Evolutionary conservation across 2,329 filamentous ascomycete genomes (phyloP).

Genomic region (Hypoxylon sp.): DNA sequence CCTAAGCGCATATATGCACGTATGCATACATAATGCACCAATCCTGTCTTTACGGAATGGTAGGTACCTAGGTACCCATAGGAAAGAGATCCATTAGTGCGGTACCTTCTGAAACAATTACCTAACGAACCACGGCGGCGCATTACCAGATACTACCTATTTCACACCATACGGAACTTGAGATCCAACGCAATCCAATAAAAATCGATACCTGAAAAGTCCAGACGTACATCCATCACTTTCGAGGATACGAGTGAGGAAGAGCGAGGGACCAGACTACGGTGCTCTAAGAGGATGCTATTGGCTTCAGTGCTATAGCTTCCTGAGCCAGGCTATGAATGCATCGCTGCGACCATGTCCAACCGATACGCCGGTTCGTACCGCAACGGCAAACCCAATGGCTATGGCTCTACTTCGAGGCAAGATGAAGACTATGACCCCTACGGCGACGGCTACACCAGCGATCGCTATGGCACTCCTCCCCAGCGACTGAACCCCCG

Average conservation of each 20-base stretch:
- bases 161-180: neutral
- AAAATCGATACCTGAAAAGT: neutral
- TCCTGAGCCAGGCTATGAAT: constrained; percentile 36
- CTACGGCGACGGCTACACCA: constrained; percentile 60
- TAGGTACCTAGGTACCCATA: no score
- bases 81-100: constrained; percentile 1
- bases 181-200: no score
- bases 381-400: constrained; percentile 58
- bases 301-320: constrained; percentile 16
- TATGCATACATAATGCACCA: neutral
- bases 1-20: neutral
- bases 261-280: neutral
- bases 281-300: constrained; percentile 14
- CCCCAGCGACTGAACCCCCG: constrained; percentile 46
- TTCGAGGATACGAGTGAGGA: neutral
- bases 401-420: constrained; percentile 59
- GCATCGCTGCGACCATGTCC: constrained; percentile 58
- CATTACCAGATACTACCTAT: neutral
- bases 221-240: neutral
- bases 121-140: constrained; percentile 2
- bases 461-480: constrained; percentile 56
- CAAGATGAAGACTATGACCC: constrained; percentile 63
- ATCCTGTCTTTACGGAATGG: no score
- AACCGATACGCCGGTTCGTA: constrained; percentile 63
- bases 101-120: constrained; percentile 20